A percentile compares a stretch with the other conserved stretches of the same genome.
These are phyloP conservation scores for Pilasporangium apinafurcum DNA, from an alignment of 352 stramenopile species.

Conservation along the genomic window DNA sequence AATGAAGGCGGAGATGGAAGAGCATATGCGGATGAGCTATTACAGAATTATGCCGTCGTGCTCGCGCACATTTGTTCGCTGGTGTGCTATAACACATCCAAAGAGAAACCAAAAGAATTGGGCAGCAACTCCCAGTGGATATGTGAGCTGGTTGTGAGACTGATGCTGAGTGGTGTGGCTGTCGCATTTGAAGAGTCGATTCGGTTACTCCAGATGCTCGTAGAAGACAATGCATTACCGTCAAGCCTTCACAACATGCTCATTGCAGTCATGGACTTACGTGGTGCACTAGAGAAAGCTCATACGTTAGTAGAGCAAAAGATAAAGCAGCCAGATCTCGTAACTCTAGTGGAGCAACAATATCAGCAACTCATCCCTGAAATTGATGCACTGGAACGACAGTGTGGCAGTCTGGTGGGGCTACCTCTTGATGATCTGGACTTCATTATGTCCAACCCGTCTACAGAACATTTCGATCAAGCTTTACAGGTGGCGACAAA, in stretches of 20 bases:
- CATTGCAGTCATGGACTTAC: slow-evolving; percentile 30
- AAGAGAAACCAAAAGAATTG: background rate
- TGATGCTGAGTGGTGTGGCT: slow-evolving; percentile 49
- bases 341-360: slow-evolving; percentile 32
- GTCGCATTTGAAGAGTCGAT: slow-evolving; percentile 48
- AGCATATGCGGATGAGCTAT: background rate
- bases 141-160: slow-evolving; percentile 39
- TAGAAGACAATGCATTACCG: too few relatives aligned
- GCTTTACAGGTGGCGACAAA: slow-evolving; percentile 14
- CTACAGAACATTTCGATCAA: too few relatives aligned
- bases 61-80: slow-evolving; percentile 5
- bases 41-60: slow-evolving; percentile 5
- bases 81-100: slow-evolving; percentile 1
- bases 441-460: too few relatives aligned
- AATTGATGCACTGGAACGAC: slow-evolving; percentile 47
- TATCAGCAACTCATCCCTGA: slow-evolving; percentile 23
- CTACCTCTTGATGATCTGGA: slow-evolving; percentile 23
- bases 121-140: slow-evolving; percentile 6
- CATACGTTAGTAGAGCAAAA: slow-evolving; percentile 24
- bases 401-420: slow-evolving; percentile 44
- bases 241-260: slow-evolving; percentile 15
- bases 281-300: slow-evolving; percentile 51
- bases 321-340: slow-evolving; percentile 31
- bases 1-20: background rate
- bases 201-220: slow-evolving; percentile 55